A percentile compares a stretch with the other conserved stretches of the same genome.
Evolutionary conservation across 805 yeast genomes (phyloP).

Genomic region (Wickerhamiella spandovensis): DNA sequence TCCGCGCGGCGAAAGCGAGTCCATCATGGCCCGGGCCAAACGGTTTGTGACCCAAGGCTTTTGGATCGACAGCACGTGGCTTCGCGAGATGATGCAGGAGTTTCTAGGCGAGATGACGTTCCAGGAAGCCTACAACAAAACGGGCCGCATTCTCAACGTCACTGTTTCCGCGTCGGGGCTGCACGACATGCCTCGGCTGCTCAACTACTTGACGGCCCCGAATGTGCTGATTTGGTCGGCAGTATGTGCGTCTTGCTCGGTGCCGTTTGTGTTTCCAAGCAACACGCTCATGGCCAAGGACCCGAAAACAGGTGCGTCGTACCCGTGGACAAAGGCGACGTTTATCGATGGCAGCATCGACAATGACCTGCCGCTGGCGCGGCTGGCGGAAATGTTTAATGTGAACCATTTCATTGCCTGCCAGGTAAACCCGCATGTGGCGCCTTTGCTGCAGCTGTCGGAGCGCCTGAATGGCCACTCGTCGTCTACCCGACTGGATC

Average conservation of each 20-base stretch:
- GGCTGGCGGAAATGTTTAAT: constrained; percentile 91
- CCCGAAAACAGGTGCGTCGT: constrained; percentile 52
- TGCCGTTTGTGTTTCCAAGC: constrained; percentile 85
- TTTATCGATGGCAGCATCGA: constrained; percentile 96
- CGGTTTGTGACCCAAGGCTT: constrained; percentile 73
- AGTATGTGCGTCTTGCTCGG: constrained; percentile 80
- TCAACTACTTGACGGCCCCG: constrained; percentile 88
- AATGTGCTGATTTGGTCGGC: constrained; percentile 86
- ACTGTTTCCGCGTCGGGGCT: constrained; percentile 86
- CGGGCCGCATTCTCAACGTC: constrained; percentile 84
- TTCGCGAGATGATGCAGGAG: constrained; percentile 59
- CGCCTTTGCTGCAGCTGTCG: constrained; percentile 49
- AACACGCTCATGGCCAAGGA: constrained; percentile 76
- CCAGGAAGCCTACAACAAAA: constrained; percentile 85
- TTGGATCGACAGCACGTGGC: constrained; percentile 65
- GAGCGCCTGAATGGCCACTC: constrained; percentile 19
- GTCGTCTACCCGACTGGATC: background rate
- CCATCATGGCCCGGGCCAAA: constrained; percentile 38
- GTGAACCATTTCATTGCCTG: constrained; percentile 96
- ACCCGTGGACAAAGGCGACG: constrained; percentile 71
- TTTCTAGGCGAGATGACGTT: constrained; percentile 85
- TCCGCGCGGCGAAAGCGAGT: constrained; percentile 39
- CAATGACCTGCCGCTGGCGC: constrained; percentile 79
- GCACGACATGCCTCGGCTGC: constrained; percentile 78
- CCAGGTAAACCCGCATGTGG: constrained; percentile 94